Percentiles rank a stretch among this genome's conserved stretches.
Conservation (phyloP, 106 monocot genomes). For the Allium fistulosum region DNA sequence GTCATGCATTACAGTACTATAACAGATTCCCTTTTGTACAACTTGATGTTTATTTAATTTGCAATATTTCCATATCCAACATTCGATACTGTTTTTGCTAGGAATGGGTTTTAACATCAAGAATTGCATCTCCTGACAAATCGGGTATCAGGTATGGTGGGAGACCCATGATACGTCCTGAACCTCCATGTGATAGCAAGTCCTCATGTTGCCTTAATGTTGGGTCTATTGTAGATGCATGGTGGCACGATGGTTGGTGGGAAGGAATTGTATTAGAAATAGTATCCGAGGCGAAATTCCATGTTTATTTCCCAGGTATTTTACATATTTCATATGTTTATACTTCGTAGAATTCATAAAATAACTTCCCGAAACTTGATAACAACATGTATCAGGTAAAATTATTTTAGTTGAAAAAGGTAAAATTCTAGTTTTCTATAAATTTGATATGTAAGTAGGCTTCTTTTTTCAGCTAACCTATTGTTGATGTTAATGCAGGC, state of each 20-base stretch:
- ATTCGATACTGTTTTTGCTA: slow-evolving; percentile 1
- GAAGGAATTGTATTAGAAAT: slow-evolving; percentile 68
- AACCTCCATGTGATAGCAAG: slow-evolving; percentile 4
- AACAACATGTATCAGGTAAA: too few relatives aligned
- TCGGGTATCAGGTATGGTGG: slow-evolving; percentile 42
- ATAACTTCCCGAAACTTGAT: too few relatives aligned
- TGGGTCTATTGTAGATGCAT: slow-evolving; percentile 72
- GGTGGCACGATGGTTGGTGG: slow-evolving; percentile 99
- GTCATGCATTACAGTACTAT: too few relatives aligned
- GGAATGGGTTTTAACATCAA: slow-evolving; percentile 70
- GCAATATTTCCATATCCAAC: neutral
- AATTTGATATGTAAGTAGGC: neutral
- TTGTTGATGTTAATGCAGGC: slow-evolving; percentile 12
- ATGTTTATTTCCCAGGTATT: slow-evolving; percentile 83
- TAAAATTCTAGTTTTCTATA: neutral
- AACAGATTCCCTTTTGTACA: too few relatives aligned
- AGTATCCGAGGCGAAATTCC: slow-evolving; percentile 28
- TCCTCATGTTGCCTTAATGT: slow-evolving; percentile 15
- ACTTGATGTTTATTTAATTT: too few relatives aligned
- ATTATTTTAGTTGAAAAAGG: neutral
- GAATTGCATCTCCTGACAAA: slow-evolving; percentile 43
- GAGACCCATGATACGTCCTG: slow-evolving; percentile 61
- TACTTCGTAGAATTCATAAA: too few relatives aligned
- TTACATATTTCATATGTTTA: neutral
- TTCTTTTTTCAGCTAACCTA: neutral